Evolutionary conservation across 768 basidiomycete species (phyloP), one percentile per base, ranked within the genome.

Genomic region (Austroboletus festivus): DNA sequence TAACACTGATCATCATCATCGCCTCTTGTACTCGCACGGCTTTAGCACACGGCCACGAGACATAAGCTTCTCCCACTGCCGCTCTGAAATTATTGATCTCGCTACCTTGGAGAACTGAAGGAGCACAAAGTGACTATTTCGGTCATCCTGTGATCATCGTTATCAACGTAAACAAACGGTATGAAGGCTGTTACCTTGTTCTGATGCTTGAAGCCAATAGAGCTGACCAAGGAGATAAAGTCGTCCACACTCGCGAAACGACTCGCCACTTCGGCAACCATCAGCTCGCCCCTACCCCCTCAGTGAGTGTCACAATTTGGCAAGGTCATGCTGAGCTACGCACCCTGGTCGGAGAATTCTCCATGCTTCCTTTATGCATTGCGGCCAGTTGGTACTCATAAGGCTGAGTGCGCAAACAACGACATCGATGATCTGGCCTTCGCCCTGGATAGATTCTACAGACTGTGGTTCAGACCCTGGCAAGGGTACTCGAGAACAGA

Each of bases 381-480:
- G 77, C n/a, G 89, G 79, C 96, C 96, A 99, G 63, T 99, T 97
- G 15, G 84, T 88, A 26, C 90, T 89, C 96, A 99, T 99, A 53
- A 99, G 74, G 61, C 94, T 97, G 55, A 99, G 76, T 20, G 94
- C 90, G 64, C 93, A 98, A 20, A 98, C 85, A 7, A 83, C 93
- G 6, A 92, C 84, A 63, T 99, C 94, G 2, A 93, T 90, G 3
- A 98, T 67, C 54, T 90, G 85, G 1, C 82, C 91, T 44, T 79
- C 76, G 23, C 79, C 82, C 30, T 72, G 67, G 5, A 69, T 68
- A 33, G 71, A 68, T 35, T 68, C 67, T 15, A 65, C 56, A 6
- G 67, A 71, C 16, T 52, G 60, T 21, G 71, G 71, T 52, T 84
- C 82, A 19, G 83, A 83, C 22, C 95, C 95, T 2, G 96, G 94